Base-by-base conservation (phyloP, 1,139 yeast genomes). In the Suhomyces ambrosiae region DNA sequence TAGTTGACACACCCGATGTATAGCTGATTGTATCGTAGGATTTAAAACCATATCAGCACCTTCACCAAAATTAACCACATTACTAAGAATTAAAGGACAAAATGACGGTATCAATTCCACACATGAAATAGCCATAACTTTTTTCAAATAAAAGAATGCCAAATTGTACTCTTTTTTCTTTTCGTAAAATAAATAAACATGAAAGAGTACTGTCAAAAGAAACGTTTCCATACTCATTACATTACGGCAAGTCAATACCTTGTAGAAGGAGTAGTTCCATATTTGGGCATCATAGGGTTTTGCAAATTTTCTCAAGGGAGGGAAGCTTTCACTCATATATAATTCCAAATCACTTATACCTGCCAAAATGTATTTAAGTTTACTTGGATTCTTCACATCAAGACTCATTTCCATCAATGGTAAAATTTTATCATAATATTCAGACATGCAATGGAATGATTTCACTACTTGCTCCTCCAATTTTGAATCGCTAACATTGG, bases 21-120 rank as follows among this genome's bases (percentile, higher is more conserved):
- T 53, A 42, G 61, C 41, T 7, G 50, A 41, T 35, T 63, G 58
- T 3, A 66, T 30, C 3, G 56, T 37, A 2, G 74, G 74, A 39
- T 60, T 69, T 37, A 70, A 45, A 8, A 69, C 53, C 34, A 68
- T 50, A 46, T 68, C 73, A 0, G 74, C 58, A 5, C 54, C 53
- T 9, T 56, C 58, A 3, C 69, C 74, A 46, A 70, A 68, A 39
- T 62, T 57, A 3, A 47, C 40, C 22, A 53, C 49, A 42, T 61
- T 63, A 30, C 60, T 57, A 29, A 43, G 41, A 30, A 68, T 51
- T 27, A 71, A 49, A 11, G 57, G 56, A 37, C 52, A 47, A 30
- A 56, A 50, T n/a, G 51, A 53, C 3, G 71, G 69, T 12, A 65
- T 40, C 33, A 66, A 50, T 22, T 65, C 71, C 8, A 56, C 45